Evolutionary conservation across 2,329 filamentous ascomycete genomes (phyloP).

Genomic region (Balansia obtecta): DNA sequence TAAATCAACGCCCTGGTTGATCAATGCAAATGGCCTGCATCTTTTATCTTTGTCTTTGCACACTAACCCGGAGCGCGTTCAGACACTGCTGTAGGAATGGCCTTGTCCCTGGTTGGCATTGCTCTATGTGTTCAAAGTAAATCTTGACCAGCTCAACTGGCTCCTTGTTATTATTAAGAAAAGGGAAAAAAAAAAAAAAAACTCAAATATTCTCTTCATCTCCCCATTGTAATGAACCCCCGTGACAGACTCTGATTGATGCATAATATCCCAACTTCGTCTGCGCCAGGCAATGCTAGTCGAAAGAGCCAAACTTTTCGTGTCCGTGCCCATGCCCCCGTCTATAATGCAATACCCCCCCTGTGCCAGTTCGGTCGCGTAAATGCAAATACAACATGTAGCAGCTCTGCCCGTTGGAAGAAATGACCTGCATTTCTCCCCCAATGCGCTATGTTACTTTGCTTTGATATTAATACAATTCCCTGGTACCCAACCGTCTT

Average conservation of each 20-base stretch:
- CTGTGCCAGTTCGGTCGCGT: background rate
- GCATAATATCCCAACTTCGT: background rate
- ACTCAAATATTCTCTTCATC: background rate
- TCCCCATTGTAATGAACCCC: background rate
- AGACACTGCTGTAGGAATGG: slow-evolving; percentile 81
- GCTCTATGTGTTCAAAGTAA: slow-evolving; percentile 70
- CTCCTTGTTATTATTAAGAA: background rate
- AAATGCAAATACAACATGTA: background rate
- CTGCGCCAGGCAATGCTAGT: slow-evolving; percentile 7
- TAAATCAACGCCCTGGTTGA: slow-evolving; percentile 21
- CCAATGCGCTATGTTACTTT: background rate
- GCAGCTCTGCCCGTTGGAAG: background rate
- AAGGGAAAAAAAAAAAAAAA: background rate
- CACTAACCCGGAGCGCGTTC: slow-evolving; percentile 5
- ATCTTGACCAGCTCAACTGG: slow-evolving; percentile 13
- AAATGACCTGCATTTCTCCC: slow-evolving; percentile 3
- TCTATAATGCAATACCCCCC: slow-evolving; percentile 2
- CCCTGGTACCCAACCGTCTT: background rate
- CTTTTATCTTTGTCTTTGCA: too few relatives aligned
- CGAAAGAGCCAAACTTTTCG: background rate
- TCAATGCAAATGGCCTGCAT: background rate
- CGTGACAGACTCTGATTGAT: background rate
- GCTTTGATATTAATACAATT: background rate
- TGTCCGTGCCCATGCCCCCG: background rate
- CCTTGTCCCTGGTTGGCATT: slow-evolving; percentile 66